Evolutionary conservation across 345 rosid species (phyloP).

Genomic region (Linum lewisii): DNA sequence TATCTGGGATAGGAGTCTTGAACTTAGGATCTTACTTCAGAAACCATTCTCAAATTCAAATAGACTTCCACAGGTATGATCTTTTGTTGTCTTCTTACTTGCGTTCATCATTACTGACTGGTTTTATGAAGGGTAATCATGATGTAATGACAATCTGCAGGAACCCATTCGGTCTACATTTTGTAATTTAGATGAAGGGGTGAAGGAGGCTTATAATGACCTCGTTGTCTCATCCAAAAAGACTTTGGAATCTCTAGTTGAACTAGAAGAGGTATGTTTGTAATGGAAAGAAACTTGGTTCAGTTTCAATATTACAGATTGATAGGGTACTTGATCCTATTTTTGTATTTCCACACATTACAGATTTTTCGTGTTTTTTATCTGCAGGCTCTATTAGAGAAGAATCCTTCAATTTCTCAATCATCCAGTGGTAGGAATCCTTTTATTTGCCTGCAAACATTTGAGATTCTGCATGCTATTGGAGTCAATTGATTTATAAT

Average conservation of each 20-base stretch:
- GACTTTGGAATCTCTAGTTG: constrained; percentile 64
- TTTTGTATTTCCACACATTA: neutral
- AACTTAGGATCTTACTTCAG: constrained; percentile 80
- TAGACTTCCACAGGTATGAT: constrained; percentile 64
- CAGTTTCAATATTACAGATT: neutral
- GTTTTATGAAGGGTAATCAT: neutral
- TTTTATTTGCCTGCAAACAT: constrained; percentile 2
- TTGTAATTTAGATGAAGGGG: constrained; percentile 42
- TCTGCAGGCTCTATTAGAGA: constrained; percentile 67
- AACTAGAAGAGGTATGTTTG: constrained; percentile 59
- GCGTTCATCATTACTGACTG: neutral
- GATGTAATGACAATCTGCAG: constrained; percentile 25
- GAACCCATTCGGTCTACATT: constrained; percentile 54
- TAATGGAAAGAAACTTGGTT: neutral
- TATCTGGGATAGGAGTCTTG: constrained; percentile 77
- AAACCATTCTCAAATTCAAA: constrained; percentile 69
- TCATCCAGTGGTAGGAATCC: constrained; percentile 43
- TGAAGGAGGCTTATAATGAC: constrained; percentile 50
- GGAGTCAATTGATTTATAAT: neutral
- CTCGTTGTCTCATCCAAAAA: constrained; percentile 51
- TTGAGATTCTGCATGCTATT: constrained; percentile 1
- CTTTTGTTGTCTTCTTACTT: neutral
- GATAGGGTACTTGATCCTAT: neutral
- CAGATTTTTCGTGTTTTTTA: neutral
- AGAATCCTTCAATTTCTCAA: constrained; percentile 59